Conservation (phyloP, 2,329 filamentous ascomycete genomes). For the Incumbomyces lentus region DNA sequence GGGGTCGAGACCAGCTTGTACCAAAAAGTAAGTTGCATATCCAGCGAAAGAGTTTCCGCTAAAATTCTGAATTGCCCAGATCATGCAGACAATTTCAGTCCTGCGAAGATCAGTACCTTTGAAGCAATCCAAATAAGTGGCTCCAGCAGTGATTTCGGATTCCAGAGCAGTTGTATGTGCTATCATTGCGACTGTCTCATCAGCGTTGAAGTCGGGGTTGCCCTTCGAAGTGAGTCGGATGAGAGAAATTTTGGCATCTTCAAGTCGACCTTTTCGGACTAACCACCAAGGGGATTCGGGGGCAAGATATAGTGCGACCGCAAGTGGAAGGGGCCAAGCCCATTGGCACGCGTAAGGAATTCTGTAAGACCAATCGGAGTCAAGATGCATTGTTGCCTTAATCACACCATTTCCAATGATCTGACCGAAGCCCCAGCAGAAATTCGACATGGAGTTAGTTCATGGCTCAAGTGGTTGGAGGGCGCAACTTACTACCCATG, state of each 20-base stretch:
- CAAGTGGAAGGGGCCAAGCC: slow-evolving; percentile 43
- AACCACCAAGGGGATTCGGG: slow-evolving; percentile 45
- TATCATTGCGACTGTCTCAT: slow-evolving; percentile 88
- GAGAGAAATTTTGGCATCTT: slow-evolving; percentile 36
- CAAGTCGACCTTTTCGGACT: slow-evolving; percentile 34
- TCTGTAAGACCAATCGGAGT: slow-evolving; percentile 42
- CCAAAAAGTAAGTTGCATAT: slow-evolving; percentile 51
- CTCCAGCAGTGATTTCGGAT: slow-evolving; percentile 42
- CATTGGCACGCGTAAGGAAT: slow-evolving; percentile 42
- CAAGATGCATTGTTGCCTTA: slow-evolving; percentile 35
- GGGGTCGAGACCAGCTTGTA: slow-evolving; percentile 27
- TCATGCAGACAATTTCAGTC: slow-evolving; percentile 60
- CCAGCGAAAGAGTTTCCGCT: slow-evolving; percentile 53
- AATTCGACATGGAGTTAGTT: slow-evolving; percentile 21
- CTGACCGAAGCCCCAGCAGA: slow-evolving; percentile 40
- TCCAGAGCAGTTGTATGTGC: slow-evolving; percentile 76
- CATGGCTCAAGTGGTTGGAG: too few relatives aligned
- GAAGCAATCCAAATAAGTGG: slow-evolving; percentile 75
- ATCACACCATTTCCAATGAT: slow-evolving; percentile 44
- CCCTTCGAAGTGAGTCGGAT: slow-evolving; percentile 34
- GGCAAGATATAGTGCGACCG: slow-evolving; percentile 37
- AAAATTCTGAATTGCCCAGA: slow-evolving; percentile 54
- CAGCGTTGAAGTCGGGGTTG: slow-evolving; percentile 64
- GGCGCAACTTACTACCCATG: slow-evolving; percentile 25
- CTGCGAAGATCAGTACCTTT: slow-evolving; percentile 64